Conservation (phyloP, 768 basidiomycete species). For the Pisolithus sp. region DNA sequence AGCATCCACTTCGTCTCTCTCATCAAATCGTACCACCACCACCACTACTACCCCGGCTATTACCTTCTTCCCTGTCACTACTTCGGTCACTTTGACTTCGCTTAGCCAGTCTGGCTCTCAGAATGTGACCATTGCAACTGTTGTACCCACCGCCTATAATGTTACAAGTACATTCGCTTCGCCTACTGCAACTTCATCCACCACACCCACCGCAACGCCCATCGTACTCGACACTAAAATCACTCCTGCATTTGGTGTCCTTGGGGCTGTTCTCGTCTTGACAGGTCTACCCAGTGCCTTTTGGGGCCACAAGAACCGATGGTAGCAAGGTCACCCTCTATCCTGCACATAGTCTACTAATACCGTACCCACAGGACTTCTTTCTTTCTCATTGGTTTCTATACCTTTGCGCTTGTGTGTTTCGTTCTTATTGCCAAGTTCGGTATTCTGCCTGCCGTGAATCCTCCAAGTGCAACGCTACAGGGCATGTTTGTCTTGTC, state of each 20-base stretch:
- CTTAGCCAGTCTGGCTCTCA: slow-evolving; percentile 43
- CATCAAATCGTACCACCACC: slow-evolving; percentile 10
- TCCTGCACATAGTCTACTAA: slow-evolving; percentile 6
- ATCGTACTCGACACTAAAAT: slow-evolving; percentile 54
- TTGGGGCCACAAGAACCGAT: slow-evolving; percentile 93
- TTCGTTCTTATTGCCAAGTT: slow-evolving; percentile 83
- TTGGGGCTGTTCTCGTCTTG: slow-evolving; percentile 82
- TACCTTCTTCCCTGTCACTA: slow-evolving; percentile 51
- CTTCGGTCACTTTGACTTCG: slow-evolving; percentile 44
- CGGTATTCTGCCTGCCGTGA: slow-evolving; percentile 79
- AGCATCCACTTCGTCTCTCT: slow-evolving; percentile 15
- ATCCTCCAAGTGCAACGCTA: slow-evolving; percentile 70
- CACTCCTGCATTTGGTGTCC: slow-evolving; percentile 84
- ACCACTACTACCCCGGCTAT: slow-evolving; percentile 26
- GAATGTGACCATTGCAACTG: slow-evolving; percentile 44
- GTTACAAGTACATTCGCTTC: slow-evolving; percentile 51
- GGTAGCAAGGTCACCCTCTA: slow-evolving; percentile 42
- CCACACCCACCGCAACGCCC: slow-evolving; percentile 27
- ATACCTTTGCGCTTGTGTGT: slow-evolving; percentile 79
- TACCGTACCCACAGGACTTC: slow-evolving; percentile 59
- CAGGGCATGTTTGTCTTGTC: slow-evolving; percentile 90
- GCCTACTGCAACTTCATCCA: slow-evolving; percentile 41
- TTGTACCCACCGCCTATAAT: slow-evolving; percentile 56
- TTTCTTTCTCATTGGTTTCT: slow-evolving; percentile 90
- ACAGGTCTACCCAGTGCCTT: slow-evolving; percentile 87